Conservation (phyloP, 1,284 basidiomycete genomes). For the Leccinum pallidistipes region DNA sequence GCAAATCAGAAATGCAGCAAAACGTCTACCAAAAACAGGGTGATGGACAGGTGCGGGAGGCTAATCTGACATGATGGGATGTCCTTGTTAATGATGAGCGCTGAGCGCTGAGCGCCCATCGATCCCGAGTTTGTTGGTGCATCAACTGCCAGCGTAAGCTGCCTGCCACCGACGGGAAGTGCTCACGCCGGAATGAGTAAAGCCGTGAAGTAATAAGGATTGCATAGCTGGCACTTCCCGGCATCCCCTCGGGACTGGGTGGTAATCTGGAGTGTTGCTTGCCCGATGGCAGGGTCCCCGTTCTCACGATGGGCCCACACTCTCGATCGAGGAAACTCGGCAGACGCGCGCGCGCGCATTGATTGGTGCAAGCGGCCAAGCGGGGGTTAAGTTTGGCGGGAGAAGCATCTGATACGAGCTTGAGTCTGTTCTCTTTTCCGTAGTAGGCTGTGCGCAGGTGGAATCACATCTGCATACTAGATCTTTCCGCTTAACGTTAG, state of each 20-base stretch:
- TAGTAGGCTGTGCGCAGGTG: slow-evolving; percentile 29
- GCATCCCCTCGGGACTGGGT: slow-evolving; percentile 23
- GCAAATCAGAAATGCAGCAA: slow-evolving; percentile 10
- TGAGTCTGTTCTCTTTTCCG: slow-evolving; percentile 17
- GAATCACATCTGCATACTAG: slow-evolving; percentile 35
- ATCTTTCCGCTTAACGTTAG: slow-evolving; percentile 40
- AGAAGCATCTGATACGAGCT: slow-evolving; percentile 5
- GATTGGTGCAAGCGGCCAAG: slow-evolving; percentile 8
- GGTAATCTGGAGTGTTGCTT: slow-evolving; percentile 1
- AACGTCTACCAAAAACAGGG: slow-evolving; percentile 17
- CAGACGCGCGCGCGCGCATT: neutral
- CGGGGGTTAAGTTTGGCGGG: slow-evolving; percentile 16
- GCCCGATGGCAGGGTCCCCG: slow-evolving; percentile 4
- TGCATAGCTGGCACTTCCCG: slow-evolving; percentile 20
- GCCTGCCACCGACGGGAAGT: slow-evolving; percentile 19
- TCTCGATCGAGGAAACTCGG: neutral
- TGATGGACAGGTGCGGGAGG: slow-evolving; percentile 13
- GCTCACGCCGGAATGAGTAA: slow-evolving; percentile 14
- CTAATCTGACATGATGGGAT: slow-evolving; percentile 22
- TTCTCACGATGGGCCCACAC: slow-evolving; percentile 19
- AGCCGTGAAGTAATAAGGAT: slow-evolving; percentile 25
- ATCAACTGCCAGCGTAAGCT: slow-evolving; percentile 26
- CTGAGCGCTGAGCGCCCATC: slow-evolving; percentile 6
- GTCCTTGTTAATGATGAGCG: slow-evolving; percentile 10
- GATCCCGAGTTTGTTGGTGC: slow-evolving; percentile 21